Evolutionary conservation across 208 protist genomes (phyloP).

Genomic region (Hexamita inflata): DNA sequence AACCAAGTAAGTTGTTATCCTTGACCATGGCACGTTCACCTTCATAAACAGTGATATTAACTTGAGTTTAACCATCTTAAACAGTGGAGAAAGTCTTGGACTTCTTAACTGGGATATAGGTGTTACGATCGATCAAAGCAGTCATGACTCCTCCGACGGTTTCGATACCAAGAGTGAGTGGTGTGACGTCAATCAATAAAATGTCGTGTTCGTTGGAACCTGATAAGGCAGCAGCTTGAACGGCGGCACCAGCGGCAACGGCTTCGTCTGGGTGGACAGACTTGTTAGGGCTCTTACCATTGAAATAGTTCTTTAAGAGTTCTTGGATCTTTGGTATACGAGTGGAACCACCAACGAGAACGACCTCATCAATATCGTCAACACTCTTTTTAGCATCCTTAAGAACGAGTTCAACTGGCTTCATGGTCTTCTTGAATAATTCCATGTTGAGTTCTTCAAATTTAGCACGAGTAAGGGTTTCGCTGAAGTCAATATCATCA

Average conservation of each 20-base stretch:
- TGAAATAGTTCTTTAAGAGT: constrained; percentile 30
- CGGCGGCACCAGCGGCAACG: constrained; percentile 35
- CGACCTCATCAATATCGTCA: constrained; percentile 39
- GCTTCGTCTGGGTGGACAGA: constrained; percentile 44
- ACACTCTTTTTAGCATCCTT: constrained; percentile 35
- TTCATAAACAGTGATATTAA: constrained; percentile 81
- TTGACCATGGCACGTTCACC: constrained; percentile 89
- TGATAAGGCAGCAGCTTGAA: constrained; percentile 33
- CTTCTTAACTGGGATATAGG: constrained; percentile 40
- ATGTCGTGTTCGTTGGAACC: constrained; percentile 70
- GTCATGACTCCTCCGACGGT: constrained; percentile 85
- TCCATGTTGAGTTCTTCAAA: constrained; percentile 54
- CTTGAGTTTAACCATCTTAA: constrained; percentile 66
- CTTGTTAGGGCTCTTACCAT: constrained; percentile 36
- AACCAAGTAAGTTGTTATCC: constrained; percentile 84
- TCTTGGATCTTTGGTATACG: constrained; percentile 37
- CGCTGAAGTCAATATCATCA: constrained; percentile 39
- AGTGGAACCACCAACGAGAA: constrained; percentile 44
- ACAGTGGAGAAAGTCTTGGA: constrained; percentile 73
- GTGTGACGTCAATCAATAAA: constrained; percentile 89
- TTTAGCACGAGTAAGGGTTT: constrained; percentile 42
- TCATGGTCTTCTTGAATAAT: constrained; percentile 70
- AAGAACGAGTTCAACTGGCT: constrained; percentile 72
- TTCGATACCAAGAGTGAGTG: constrained; percentile 90
- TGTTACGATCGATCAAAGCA: constrained; percentile 36